These are phyloP conservation scores for rapeseed (Brassica napus) DNA, from an alignment of 345 rosid species.

Conservation along the genomic window DNA sequence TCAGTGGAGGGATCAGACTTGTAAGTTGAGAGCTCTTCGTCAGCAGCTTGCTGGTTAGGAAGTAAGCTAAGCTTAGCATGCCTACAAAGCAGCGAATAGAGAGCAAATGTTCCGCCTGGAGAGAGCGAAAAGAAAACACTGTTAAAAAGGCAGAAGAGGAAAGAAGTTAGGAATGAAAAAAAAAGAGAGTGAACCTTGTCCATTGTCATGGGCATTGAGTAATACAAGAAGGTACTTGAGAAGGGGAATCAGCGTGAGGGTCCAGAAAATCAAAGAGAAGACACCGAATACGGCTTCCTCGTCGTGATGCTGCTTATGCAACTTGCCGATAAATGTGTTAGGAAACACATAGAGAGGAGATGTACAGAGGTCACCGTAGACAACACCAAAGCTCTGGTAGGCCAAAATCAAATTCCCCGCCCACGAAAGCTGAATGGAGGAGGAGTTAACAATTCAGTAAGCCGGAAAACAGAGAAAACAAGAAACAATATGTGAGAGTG, in stretches of 20 bases:
- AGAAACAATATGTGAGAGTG: neutral
- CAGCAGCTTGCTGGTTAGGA: constrained; percentile 96
- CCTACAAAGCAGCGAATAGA: constrained; percentile 85
- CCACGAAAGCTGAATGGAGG: constrained; percentile 60
- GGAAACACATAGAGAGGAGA: constrained; percentile 85
- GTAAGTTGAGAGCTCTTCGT: constrained; percentile 88
- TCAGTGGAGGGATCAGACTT: constrained; percentile 59
- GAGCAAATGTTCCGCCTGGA: constrained; percentile 90
- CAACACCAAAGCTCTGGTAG: constrained; percentile 90
- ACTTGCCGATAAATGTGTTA: constrained; percentile 56
- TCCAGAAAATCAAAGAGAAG: constrained; percentile 92
- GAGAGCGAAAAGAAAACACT: constrained; percentile 21
- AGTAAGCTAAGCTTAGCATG: constrained; percentile 86
- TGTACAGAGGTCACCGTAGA: constrained; percentile 81
- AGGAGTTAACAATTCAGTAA: constrained; percentile 6
- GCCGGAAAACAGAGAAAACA: constrained; percentile 8
- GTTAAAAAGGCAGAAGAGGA: neutral
- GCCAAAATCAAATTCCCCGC: constrained; percentile 67
- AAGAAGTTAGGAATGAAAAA: neutral
- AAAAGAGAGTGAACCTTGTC: constrained; percentile 59
- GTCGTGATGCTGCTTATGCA: constrained; percentile 47
- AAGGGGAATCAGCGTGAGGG: constrained; percentile 74
- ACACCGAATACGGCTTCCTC: constrained; percentile 80
- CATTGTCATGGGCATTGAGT: constrained; percentile 76
- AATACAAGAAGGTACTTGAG: constrained; percentile 65